Conservation (phyloP, 2,329 filamentous ascomycete genomes). For the Ophiognomonia clavigignenti-juglandacearum region DNA sequence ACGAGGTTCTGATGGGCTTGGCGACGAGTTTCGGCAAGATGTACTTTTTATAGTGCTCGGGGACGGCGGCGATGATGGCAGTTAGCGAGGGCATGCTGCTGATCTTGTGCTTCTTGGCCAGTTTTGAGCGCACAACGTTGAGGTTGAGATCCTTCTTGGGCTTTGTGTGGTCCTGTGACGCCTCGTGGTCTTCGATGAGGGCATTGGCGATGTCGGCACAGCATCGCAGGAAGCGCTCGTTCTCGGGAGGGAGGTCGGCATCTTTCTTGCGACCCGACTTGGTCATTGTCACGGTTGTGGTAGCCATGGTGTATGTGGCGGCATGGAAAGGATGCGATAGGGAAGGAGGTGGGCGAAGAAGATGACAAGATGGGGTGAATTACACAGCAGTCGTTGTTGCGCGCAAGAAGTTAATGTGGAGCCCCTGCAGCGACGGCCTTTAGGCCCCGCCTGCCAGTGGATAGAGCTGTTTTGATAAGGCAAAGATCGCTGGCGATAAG, state of each 20-base stretch:
- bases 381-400: too few relatives aligned
- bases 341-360: not conserved
- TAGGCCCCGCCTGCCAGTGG: too few relatives aligned
- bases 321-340: not conserved
- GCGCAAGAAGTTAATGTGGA: too few relatives aligned
- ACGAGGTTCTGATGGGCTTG: slow-evolving; percentile 93
- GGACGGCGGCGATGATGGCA: slow-evolving; percentile 94
- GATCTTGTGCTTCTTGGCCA: slow-evolving; percentile 89
- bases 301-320: slow-evolving; percentile 23
- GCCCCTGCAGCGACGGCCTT: too few relatives aligned
- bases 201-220: slow-evolving; percentile 94
- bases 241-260: slow-evolving; percentile 79
- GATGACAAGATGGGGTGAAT: not conserved
- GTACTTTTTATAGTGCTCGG: slow-evolving; percentile 99
- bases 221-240: slow-evolving; percentile 87
- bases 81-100: slow-evolving; percentile 86
- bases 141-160: slow-evolving; percentile 86
- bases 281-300: slow-evolving; percentile 38
- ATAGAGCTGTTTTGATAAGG: too few relatives aligned
- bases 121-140: slow-evolving; percentile 78
- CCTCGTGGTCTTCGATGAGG: slow-evolving; percentile 90
- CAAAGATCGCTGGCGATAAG: too few relatives aligned
- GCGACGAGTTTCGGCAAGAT: slow-evolving; percentile 94
- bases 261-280: slow-evolving; percentile 69
- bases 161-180: slow-evolving; percentile 66